Percentiles rank a stretch among this genome's conserved stretches.
phyloP scores from a whole-genome alignment of 75 land plant genomes.

The Ceratopteris richardii region DNA sequence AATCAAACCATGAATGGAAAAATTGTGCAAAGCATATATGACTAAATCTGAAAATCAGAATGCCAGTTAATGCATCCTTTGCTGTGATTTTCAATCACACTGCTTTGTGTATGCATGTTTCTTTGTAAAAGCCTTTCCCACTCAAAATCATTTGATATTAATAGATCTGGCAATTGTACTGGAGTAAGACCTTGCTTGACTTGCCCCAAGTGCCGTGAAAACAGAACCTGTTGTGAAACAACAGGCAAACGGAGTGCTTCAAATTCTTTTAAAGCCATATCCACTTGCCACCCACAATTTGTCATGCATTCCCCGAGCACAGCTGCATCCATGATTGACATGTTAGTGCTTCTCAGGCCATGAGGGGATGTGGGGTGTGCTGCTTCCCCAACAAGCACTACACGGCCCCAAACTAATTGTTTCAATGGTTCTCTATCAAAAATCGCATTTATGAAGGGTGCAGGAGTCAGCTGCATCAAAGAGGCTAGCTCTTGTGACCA shows the following conservation, averaged over 20 bases:
- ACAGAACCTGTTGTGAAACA: constrained; percentile 45
- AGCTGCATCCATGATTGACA: constrained; percentile 77
- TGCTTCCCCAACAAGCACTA: constrained; percentile 78
- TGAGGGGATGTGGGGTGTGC: constrained; percentile 91
- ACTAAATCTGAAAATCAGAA: too few species aligned
- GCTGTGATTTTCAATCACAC: too few species aligned
- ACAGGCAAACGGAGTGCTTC: constrained; percentile 39
- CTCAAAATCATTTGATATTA: not conserved
- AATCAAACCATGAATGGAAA: too few species aligned
- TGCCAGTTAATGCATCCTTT: too few species aligned
- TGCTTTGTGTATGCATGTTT: constrained; percentile 9
- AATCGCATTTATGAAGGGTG: constrained; percentile 68
- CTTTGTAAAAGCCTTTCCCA: constrained; percentile 8
- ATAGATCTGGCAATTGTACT: too few species aligned
- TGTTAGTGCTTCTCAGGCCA: constrained; percentile 81
- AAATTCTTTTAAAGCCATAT: constrained; percentile 50
- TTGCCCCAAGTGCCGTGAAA: constrained; percentile 51
- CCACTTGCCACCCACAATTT: constrained; percentile 17
- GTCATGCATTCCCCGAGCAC: constrained; percentile 50
- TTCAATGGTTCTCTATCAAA: constrained; percentile 61
- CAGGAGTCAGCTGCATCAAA: constrained; percentile 54
- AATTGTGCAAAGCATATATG: too few species aligned
- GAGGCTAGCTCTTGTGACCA: constrained; percentile 55
- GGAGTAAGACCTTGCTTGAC: constrained; percentile 54
- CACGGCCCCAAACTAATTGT: constrained; percentile 44